Evolutionary conservation across 2,329 filamentous ascomycete genomes (phyloP).

Genomic region (Daldinia sp.): DNA sequence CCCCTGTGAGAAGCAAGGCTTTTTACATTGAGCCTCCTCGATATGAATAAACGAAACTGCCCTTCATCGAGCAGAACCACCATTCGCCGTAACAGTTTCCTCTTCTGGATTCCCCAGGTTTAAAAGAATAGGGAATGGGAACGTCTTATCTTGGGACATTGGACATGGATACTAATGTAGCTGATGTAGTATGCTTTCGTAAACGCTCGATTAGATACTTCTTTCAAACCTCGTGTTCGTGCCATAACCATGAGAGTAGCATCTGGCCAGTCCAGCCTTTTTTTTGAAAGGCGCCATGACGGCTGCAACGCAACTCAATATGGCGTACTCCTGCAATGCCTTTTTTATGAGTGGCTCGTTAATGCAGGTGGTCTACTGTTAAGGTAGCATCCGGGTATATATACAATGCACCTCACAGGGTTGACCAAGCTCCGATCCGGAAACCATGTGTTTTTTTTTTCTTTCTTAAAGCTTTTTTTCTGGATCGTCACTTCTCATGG

Average conservation of each 20-base stretch:
- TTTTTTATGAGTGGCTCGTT: slow-evolving; percentile 37
- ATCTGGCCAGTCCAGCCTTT: slow-evolving; percentile 33
- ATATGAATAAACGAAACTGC: slow-evolving; percentile 2
- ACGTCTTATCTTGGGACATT: slow-evolving; percentile 18
- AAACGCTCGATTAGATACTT: slow-evolving; percentile 14
- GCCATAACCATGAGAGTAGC: slow-evolving; percentile 21
- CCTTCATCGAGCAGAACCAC: background rate
- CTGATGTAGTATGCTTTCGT: slow-evolving; percentile 21
- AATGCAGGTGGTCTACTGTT: slow-evolving; percentile 41
- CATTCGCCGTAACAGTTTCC: background rate
- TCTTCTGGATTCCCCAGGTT: background rate
- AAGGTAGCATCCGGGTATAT: slow-evolving; percentile 52
- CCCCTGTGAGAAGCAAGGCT: slow-evolving; percentile 3
- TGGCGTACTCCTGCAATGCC: slow-evolving; percentile 27
- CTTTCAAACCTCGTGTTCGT: slow-evolving; percentile 35
- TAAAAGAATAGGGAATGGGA: background rate
- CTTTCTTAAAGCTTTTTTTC: slow-evolving; percentile 28
- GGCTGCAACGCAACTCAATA: slow-evolving; percentile 28
- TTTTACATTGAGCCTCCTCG: slow-evolving; percentile 12
- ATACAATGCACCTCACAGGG: slow-evolving; percentile 44
- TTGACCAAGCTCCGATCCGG: slow-evolving; percentile 43
- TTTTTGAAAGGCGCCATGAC: slow-evolving; percentile 29
- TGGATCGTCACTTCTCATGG: slow-evolving; percentile 13
- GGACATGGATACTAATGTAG: slow-evolving; percentile 13
- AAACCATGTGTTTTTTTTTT: slow-evolving; percentile 39